Base-by-base conservation (phyloP, 345 rosid genomes). In the Hibiscus tridactylites region DNA sequence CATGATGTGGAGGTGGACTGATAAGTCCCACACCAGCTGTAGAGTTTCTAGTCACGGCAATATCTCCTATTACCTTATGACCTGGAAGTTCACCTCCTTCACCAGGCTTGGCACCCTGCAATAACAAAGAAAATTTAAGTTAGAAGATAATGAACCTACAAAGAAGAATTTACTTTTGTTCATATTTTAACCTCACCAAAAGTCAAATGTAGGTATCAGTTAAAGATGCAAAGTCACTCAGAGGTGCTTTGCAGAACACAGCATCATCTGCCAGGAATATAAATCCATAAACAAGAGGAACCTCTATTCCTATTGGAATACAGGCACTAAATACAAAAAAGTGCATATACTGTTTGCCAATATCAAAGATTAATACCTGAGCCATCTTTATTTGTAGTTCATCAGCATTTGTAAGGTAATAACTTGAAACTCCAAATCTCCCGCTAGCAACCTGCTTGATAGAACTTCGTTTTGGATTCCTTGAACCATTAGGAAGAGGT, bases 41-140 rank as follows among this genome's bases (percentile, higher is more conserved):
- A 61, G 99, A 96, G 62, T 96, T 87, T 78, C 99, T 84, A 37
- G 99, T 96, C 57, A 91, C 85, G 68, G 99, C 99, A 71, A 96
- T 96, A 79, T 96, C 99, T 72, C 98, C 98, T 37, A 92, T 89
- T 61, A 96, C 99, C 83, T 96, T 96, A 84, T 96, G 97, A 68
- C 99, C 99, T 28, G 99, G 99, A 78, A 96, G 98, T 77, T 96
- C 99, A 65, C 99, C 99, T 71, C 99, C 99, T 90, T 96, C 99
- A 75, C 99, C 99, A 60, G 99, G 99, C 83, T 96, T 96, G 59
- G 99, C 99, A 53, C 99, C 99, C 98, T 96, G 81, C 37, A 60
- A 60, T 76, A 68, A 59, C 64, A 75, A 73, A 21, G 66, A 59
- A 76, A 46, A 39, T 71, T 3, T 35, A 9, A 70, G 70, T 80